Base-by-base conservation (phyloP, 768 basidiomycete genomes). In the Porphyrellus cyaneotinctus region DNA sequence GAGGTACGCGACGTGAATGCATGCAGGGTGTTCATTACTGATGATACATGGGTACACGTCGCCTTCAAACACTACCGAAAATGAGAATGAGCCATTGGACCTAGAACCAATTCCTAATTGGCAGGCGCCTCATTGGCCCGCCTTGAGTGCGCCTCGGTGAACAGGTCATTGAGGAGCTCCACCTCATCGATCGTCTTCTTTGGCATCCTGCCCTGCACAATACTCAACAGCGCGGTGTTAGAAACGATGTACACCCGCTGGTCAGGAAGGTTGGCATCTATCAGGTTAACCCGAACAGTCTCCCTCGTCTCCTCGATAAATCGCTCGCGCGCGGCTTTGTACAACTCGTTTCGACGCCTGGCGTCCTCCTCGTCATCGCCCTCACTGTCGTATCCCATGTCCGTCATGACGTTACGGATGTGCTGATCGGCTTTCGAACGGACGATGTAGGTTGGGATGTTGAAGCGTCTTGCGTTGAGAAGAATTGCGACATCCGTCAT, bases 221-320 rank as follows among this genome's bases (percentile, higher is more conserved):
- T 44, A 24, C 26, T 48, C 35, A 57, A 26, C 41, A 70, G n/a
- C 36, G 62, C 51, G 23, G 22, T 45, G 48, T 43, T 56, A 32
- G 65, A 67, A 15, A 67, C 49, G 23, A 69, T 61, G 33, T 69
- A 69, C 7, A 69, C 67, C 6, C 57, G 60, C 49, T 64, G 62
- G 37, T 64, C 42, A 3, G 65, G 47, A 12, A 69, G 51, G 33
- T 61, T 61, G 0, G 64, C 67, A 1, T 60, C 54, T n/a, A 58
- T 35, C 35, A 69, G 32, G 49, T 61, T 62, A 2, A 14, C 9
- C 33, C 53, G 38, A 2, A 69, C 62, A 22, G 45, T 65, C 10
- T 46, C 47, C 30, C 58, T 37, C 18, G 61, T 63, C 23, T 24
- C 17, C 13, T 63, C 52, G 26, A 63, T 43, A 43, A 63, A 63